Percentiles rank a stretch among this genome's conserved stretches.
Evolutionary conservation across 2,329 filamentous ascomycete genomes (phyloP).

Genomic region (Scedosporium aurantiacum): DNA sequence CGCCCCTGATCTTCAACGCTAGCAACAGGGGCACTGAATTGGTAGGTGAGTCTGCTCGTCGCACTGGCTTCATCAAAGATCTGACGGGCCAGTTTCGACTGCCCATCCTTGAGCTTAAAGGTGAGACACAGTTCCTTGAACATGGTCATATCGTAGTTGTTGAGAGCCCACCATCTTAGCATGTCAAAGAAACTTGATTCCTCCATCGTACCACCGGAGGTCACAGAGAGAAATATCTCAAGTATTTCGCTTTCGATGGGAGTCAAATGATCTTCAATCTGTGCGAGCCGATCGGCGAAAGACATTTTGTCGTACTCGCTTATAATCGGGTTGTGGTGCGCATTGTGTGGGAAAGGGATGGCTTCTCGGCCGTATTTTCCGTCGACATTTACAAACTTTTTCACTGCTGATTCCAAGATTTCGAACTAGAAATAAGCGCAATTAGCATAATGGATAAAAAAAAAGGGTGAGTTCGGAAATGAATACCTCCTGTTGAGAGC

Average conservation of each 20-base stretch:
- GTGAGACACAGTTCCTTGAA: conserved; percentile 27
- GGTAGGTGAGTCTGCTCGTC: conserved; percentile 12
- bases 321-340: conserved; percentile 20
- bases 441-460: no score
- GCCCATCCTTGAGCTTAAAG: conserved; percentile 31
- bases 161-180: conserved; percentile 35
- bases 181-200: conserved; percentile 35
- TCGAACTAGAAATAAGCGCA: no score
- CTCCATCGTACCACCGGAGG: conserved; percentile 29
- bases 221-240: conserved; percentile 29
- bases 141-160: conserved; percentile 27
- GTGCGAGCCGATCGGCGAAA: conserved; percentile 27
- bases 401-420: conserved; percentile 18
- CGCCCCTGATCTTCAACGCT: neutral
- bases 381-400: conserved; percentile 35
- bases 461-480: no score
- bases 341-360: conserved; percentile 29
- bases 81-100: conserved; percentile 31
- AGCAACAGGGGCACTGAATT: neutral
- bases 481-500: no score
- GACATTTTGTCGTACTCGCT: conserved; percentile 27
- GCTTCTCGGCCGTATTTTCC: conserved; percentile 23
- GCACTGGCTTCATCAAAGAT: conserved; percentile 32
- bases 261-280: conserved; percentile 26
- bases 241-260: conserved; percentile 27